Evolutionary conservation across 768 basidiomycete genomes (phyloP), one percentile per base, ranked within the genome.

Genomic region (Mycena olivaceomarginata): DNA sequence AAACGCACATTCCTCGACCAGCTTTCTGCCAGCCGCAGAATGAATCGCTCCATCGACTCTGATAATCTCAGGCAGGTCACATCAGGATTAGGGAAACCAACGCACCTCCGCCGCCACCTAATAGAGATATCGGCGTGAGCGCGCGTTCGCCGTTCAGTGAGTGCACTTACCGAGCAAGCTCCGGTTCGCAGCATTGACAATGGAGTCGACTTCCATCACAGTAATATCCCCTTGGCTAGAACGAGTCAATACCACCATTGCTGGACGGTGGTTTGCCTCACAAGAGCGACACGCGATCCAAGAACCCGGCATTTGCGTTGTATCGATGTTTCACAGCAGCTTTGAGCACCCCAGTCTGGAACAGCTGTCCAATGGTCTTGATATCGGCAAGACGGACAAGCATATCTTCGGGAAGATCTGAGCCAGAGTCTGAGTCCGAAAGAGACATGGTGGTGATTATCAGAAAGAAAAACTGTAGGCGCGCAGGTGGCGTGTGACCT

Each of bases 31-130:
- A 37, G 96, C 96, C 13, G 94, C 95, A 31, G 83, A 82, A 83
- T 97, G 96, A 60, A 97, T 96, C 2, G 94, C 95, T 4, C 95
- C 95, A 81, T 97, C 95, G 57, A 97, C 96, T 95, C 74, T 64
- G 18, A 31, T 37, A 48, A 67, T 67, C 46, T 72, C 20, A 46
- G 74, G 43, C n/a, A 41, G 69, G 41, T 63, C 40, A 51, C 18
- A 25, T 74, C 31, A 63, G 56, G 39, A 41, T 12, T 46, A 20
- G 22, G 69, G 13, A 20, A n/a, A n/a, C 70, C 2, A 48, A 84
- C 90, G 77, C 79, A 94, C 94, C 93, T 85, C 95, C 96, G 0
- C 94, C 94, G 6, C 96, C 95, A 48, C 95, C 95, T 95, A 22
- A 25, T 67, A 22, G n/a, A 12, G 16, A 6, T 9, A 39, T 60